Percentiles rank a stretch among this genome's conserved stretches.
Conservation (phyloP, 495 filamentous ascomycete species). For the Pyronema omphalodes region DNA sequence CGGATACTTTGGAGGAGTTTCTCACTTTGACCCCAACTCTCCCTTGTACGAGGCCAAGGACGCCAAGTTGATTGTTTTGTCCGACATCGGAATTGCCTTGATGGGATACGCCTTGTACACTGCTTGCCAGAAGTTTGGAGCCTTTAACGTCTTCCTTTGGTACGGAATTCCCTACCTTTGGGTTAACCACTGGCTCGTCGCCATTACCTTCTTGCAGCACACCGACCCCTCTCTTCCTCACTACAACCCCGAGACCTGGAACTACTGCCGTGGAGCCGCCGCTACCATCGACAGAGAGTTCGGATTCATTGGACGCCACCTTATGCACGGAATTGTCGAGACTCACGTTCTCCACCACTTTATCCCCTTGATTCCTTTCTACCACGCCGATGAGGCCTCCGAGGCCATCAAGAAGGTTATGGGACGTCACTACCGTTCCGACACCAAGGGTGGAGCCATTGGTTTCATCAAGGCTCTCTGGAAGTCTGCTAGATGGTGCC, state of each 20-base stretch:
- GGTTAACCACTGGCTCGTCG: slow-evolving; percentile 95
- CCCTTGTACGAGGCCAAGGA: slow-evolving; percentile 87
- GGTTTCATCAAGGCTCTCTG: slow-evolving; percentile 48
- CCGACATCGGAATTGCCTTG: slow-evolving; percentile 59
- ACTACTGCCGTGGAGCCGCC: slow-evolving; percentile 67
- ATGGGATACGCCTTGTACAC: slow-evolving; percentile 37
- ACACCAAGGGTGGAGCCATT: slow-evolving; percentile 42
- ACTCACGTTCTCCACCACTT: slow-evolving; percentile 85
- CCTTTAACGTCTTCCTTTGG: slow-evolving; percentile 74
- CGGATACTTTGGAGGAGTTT: slow-evolving; percentile 61
- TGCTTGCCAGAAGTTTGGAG: slow-evolving; percentile 55
- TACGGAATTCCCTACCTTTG: slow-evolving; percentile 88
- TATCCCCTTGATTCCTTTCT: slow-evolving; percentile 71
- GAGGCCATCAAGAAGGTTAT: slow-evolving; percentile 70
- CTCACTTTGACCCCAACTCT: slow-evolving; percentile 79
- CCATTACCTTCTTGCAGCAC: slow-evolving; percentile 82
- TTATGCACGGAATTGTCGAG: slow-evolving; percentile 84
- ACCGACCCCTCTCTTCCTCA: slow-evolving; percentile 75
- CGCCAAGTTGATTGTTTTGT: slow-evolving; percentile 59
- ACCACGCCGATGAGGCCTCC: slow-evolving; percentile 75
- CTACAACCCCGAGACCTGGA: slow-evolving; percentile 60
- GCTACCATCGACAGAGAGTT: slow-evolving; percentile 80
- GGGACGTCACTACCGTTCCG: slow-evolving; percentile 59
- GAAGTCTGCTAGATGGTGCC: slow-evolving; percentile 48
- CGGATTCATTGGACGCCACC: slow-evolving; percentile 67